These are phyloP conservation scores for Populus ilicifolia DNA, from an alignment of 345 rosid genomes.

Conservation along the genomic window DNA sequence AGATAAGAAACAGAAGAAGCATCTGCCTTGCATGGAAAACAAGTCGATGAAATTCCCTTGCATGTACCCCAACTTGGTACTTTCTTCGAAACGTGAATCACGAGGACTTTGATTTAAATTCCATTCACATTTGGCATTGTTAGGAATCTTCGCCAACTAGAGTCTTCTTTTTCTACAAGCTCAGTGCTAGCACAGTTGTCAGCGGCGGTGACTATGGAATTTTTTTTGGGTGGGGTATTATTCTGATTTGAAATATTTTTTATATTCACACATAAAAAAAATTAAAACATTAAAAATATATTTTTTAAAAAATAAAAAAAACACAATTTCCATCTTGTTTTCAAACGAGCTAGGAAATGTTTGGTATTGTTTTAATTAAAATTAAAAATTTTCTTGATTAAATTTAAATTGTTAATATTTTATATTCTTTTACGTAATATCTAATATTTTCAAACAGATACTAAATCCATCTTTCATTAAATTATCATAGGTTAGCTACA, in stretches of 20 bases:
- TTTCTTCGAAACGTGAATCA: neutral
- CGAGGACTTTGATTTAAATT: neutral
- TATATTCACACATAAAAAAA: rapidly evolving
- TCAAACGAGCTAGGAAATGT: too few relatives aligned
- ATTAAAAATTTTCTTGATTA: too few relatives aligned
- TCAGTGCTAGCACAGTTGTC: neutral
- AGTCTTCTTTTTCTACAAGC: neutral
- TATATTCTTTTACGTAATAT: too few relatives aligned
- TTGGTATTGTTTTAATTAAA: too few relatives aligned
- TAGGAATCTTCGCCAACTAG: neutral
- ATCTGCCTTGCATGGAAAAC: neutral
- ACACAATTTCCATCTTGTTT: rapidly evolving
- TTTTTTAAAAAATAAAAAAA: too few relatives aligned
- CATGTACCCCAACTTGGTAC: neutral
- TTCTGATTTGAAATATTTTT: too few relatives aligned
- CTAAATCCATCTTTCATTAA: too few relatives aligned
- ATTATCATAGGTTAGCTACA: too few relatives aligned
- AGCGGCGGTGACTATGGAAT: too few relatives aligned
- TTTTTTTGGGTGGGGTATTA: too few relatives aligned
- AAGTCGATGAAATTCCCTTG: neutral
- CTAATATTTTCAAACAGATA: rapidly evolving
- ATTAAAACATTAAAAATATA: too few relatives aligned
- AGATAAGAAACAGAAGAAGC: neutral
- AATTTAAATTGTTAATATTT: too few relatives aligned
- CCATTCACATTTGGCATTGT: neutral